A percentile compares a stretch with the other conserved stretches of the same genome.
Evolutionary conservation across 2,329 filamentous ascomycete genomes (phyloP).

Genomic region (Xylaria sp.): DNA sequence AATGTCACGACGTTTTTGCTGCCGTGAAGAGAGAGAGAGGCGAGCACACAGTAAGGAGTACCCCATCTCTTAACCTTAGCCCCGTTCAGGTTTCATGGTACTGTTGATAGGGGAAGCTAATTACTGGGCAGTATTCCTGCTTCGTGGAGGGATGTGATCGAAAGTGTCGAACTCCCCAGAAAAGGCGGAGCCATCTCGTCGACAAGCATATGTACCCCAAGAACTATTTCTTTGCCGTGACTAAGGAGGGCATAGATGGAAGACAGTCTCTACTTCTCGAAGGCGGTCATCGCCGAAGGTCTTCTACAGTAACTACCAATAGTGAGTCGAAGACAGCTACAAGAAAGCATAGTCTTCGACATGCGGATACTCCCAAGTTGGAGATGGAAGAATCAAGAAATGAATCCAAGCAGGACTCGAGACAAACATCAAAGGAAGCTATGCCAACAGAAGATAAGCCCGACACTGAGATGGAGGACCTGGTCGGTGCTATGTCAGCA

Average conservation of each 20-base stretch:
- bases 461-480: slow-evolving; percentile 62
- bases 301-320: slow-evolving; percentile 43
- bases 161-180: slow-evolving; percentile 80
- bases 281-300: slow-evolving; percentile 51
- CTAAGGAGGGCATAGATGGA: slow-evolving; percentile 87
- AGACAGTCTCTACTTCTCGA: slow-evolving; percentile 76
- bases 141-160: slow-evolving; percentile 88
- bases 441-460: slow-evolving; percentile 29
- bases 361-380: slow-evolving; percentile 21
- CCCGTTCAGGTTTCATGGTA: neutral
- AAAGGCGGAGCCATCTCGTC: slow-evolving; percentile 84
- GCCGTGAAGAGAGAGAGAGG: slow-evolving; percentile 74
- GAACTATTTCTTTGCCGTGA: slow-evolving; percentile 85
- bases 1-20: slow-evolving; percentile 83
- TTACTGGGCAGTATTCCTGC: slow-evolving; percentile 69
- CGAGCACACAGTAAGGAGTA: slow-evolving; percentile 76
- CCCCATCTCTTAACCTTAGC: too few species aligned
- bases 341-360: slow-evolving; percentile 36
- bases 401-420: neutral
- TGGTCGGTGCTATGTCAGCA: slow-evolving; percentile 70
- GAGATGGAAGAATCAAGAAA: slow-evolving; percentile 13
- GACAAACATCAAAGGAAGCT: slow-evolving; percentile 16
- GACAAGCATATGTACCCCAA: slow-evolving; percentile 93
- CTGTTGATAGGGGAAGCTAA: slow-evolving; percentile 3
- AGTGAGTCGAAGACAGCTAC: slow-evolving; percentile 27